Evolutionary conservation across 2,329 filamentous ascomycete genomes (phyloP), one percentile per base, ranked within the genome.

Genomic region (Clarireedia homoeocarpa): DNA sequence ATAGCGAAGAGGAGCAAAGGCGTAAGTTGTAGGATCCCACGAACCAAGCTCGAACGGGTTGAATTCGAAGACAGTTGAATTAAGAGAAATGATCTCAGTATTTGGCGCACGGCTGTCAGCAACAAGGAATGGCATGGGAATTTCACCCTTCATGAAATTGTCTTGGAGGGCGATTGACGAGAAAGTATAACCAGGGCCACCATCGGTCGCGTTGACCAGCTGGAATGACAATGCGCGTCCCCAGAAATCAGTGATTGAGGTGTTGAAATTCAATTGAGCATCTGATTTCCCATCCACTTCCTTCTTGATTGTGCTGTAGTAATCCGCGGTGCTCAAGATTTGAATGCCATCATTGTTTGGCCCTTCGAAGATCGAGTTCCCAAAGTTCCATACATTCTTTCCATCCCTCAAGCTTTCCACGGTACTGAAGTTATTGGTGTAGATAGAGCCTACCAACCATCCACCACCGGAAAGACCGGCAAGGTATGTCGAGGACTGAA

Each of bases 201-300:
- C 91, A 59, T 88, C 73, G 1, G 77, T 78, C 5, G 82, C 86
- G 67, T 92, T 88, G 68, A 96, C 80, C 48, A 96, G 79, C 72
- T 96, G 91, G 71, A 87, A 95, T 1, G 85, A 85, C n/a, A 96
- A 77, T 48, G 88, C 88, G 57, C 91, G 86, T 27, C 88, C 89
- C 86, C 91, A 95, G 70, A 90, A 90, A 73, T 96, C 91, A 0
- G 91, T 96, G 56, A 96, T 77, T 7, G 88, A 87, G 3, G 80
- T 81, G 47, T 84, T 74, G 66, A 78, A 91, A 50, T 84, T 74
- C 67, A 78, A 91, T 0, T 83, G 81, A 15, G 84, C 85, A 57
- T 84, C 70, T 1, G 67, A 65, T 72, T 92, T 94, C 4, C 69
- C 74, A 0, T 74, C 62, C 1, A 91, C 85, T 14, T 80, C 75